Conservation (phyloP, 2,329 filamentous ascomycete species). For the Aspergillus spinulosporus region DNA sequence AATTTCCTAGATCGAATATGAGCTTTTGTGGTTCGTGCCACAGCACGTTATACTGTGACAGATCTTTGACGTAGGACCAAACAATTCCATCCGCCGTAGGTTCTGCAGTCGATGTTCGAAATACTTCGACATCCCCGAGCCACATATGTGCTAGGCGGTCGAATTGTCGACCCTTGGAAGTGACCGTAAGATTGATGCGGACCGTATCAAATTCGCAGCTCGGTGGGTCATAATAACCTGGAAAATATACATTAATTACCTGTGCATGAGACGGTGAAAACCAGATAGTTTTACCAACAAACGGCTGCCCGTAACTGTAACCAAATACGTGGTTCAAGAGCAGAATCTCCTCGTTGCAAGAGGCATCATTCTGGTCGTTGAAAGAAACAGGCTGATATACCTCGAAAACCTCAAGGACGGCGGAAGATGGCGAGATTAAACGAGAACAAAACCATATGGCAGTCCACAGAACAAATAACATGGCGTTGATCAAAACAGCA, state of each 20-base stretch:
- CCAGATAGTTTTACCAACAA: slow-evolving; percentile 58
- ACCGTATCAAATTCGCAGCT: slow-evolving; percentile 71
- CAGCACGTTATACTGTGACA: slow-evolving; percentile 69
- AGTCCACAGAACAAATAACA: neutral
- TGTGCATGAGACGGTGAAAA: neutral
- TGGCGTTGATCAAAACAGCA: neutral
- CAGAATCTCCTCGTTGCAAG: slow-evolving; percentile 43
- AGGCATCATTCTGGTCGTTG: slow-evolving; percentile 37
- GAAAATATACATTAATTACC: neutral
- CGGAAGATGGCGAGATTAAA: slow-evolving; percentile 3
- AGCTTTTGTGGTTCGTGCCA: slow-evolving; percentile 70
- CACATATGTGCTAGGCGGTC: slow-evolving; percentile 76
- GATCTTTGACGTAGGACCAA: slow-evolving; percentile 77
- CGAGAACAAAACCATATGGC: slow-evolving; percentile 7
- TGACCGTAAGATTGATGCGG: slow-evolving; percentile 73
- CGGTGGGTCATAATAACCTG: slow-evolving; percentile 65
- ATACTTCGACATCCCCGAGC: slow-evolving; percentile 76
- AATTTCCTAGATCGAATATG: slow-evolving; percentile 77
- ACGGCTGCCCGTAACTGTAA: slow-evolving; percentile 71
- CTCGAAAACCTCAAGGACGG: slow-evolving; percentile 64
- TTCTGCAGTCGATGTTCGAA: slow-evolving; percentile 79
- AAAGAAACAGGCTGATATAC: slow-evolving; percentile 63
- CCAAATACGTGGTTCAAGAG: slow-evolving; percentile 72
- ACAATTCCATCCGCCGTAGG: slow-evolving; percentile 69
- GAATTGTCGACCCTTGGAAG: slow-evolving; percentile 70